Base-by-base conservation (phyloP, 805 yeast species). In the Schizosaccharomyces osmophilus region DNA sequence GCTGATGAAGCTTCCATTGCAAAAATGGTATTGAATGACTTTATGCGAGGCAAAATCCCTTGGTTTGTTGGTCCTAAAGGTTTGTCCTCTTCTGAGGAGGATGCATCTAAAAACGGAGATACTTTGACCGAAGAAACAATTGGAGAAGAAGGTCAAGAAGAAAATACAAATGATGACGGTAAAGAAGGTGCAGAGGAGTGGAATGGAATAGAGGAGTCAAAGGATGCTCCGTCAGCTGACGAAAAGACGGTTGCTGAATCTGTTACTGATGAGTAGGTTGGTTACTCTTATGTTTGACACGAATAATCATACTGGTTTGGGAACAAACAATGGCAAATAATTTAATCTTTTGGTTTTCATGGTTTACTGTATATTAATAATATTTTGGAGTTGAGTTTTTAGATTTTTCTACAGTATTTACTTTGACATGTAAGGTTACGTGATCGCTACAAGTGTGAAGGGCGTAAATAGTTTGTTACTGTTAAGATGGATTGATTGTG, bases 1-100 rank as follows among this genome's bases (percentile, higher is more conserved):
- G 95, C 97, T 0, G 97, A 90, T 72, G 97, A 90, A 73, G 77
- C 83, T 65, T 94, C 95, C 68, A 87, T 90, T 62, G 82, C 97
- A 48, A 90, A 88, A 72, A 83, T 84, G 69, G 84, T 90, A 39
- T 79, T 90, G 71, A 87, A 87, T 67, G 98, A 90, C 72, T 90
- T 90, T 77, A 90, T 88, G 73, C 80, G 98, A 73, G 98, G 98
- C 64, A 87, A 87, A 69, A 90, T 90, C 62, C 98, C 98, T 29
- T 90, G 98, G 98, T 90, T 90, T 71, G 87, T 87, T 3, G 57
- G 57, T 6, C 57, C 57, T 9, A 51, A 51, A 29, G 57, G 57
- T 29, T 29, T 51, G 13, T 51, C 57, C 15, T 51, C 57, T 9
- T 8, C 32, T 9, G 32, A 51, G 19, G 36, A 22, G 2, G 57